Percentiles rank a stretch among this genome's conserved stretches.
These are phyloP conservation scores for Yamadazyma epiphylla DNA, from an alignment of 1,139 yeast species.

Conservation along the genomic window DNA sequence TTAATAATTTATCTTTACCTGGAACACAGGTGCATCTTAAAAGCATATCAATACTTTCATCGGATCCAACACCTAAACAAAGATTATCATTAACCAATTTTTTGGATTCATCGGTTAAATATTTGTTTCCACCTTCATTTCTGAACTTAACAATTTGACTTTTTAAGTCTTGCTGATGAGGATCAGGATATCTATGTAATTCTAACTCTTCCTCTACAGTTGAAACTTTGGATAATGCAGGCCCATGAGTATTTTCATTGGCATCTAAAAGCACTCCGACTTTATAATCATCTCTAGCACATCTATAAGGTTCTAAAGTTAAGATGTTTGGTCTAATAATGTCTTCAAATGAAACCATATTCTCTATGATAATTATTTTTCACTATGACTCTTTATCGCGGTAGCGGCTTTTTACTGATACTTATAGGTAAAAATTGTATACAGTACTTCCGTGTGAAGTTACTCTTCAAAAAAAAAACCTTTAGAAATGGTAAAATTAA, in stretches of 20 bases:
- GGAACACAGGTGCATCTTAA: slow-evolving; percentile 86
- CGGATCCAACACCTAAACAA: slow-evolving; percentile 96
- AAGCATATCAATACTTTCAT: slow-evolving; percentile 87
- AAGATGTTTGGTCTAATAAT: slow-evolving; percentile 82
- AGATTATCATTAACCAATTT: slow-evolving; percentile 61
- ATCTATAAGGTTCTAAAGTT: slow-evolving; percentile 81
- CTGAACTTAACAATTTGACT: slow-evolving; percentile 68
- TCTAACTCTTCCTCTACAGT: slow-evolving; percentile 34
- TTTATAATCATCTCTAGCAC: slow-evolving; percentile 92
- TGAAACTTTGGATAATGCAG: slow-evolving; percentile 47
- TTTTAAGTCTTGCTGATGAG: slow-evolving; percentile 84
- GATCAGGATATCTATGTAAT: slow-evolving; percentile 92
- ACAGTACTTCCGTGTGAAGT: too few relatives aligned
- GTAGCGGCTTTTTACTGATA: not conserved
- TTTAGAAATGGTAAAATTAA: too few relatives aligned
- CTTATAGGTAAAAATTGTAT: too few relatives aligned
- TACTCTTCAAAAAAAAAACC: too few relatives aligned
- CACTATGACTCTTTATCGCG: slow-evolving; percentile 4
- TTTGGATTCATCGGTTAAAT: slow-evolving; percentile 13
- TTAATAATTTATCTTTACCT: slow-evolving; percentile 71
- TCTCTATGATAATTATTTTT: slow-evolving; percentile 1
- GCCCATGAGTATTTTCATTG: slow-evolving; percentile 93
- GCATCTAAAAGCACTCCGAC: slow-evolving; percentile 90
- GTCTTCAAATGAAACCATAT: slow-evolving; percentile 37
- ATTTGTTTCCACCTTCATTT: slow-evolving; percentile 42